Conservation (phyloP, 2,329 filamentous ascomycete genomes). For the Ceratocystis ficicola region DNA sequence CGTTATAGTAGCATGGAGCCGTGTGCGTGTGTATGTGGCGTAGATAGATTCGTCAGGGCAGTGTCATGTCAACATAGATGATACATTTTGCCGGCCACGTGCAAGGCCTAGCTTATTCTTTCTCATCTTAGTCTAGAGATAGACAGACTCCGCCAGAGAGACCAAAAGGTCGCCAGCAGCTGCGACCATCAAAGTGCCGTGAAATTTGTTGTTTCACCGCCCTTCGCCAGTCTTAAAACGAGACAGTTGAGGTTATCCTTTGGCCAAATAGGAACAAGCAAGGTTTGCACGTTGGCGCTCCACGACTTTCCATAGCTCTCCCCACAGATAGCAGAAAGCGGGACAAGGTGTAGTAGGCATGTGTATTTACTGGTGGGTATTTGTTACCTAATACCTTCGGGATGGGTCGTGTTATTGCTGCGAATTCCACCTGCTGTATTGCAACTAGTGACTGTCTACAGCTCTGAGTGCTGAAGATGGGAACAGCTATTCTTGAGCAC, state of each 20-base stretch:
- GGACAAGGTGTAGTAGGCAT: neutral
- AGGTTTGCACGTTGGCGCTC: neutral
- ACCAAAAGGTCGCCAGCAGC: neutral
- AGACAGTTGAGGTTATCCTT: neutral
- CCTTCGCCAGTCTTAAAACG: neutral
- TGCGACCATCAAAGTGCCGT: neutral
- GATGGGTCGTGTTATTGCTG: neutral
- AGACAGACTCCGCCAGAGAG: neutral
- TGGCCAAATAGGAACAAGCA: neutral
- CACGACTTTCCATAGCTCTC: no score
- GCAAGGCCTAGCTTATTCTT: neutral
- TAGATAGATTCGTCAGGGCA: neutral
- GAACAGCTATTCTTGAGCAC: neutral
- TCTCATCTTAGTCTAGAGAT: neutral
- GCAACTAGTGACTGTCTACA: neutral
- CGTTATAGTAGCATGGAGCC: neutral
- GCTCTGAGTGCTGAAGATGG: neutral
- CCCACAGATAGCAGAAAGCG: no score
- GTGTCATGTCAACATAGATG: neutral
- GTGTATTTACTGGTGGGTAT: neutral
- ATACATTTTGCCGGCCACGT: constrained; percentile 6
- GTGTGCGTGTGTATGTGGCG: neutral
- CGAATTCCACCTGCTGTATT: neutral
- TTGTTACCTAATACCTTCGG: neutral
- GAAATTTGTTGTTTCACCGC: neutral